Conservation (phyloP, 345 rosid species). For the Lepidium aucheri region DNA sequence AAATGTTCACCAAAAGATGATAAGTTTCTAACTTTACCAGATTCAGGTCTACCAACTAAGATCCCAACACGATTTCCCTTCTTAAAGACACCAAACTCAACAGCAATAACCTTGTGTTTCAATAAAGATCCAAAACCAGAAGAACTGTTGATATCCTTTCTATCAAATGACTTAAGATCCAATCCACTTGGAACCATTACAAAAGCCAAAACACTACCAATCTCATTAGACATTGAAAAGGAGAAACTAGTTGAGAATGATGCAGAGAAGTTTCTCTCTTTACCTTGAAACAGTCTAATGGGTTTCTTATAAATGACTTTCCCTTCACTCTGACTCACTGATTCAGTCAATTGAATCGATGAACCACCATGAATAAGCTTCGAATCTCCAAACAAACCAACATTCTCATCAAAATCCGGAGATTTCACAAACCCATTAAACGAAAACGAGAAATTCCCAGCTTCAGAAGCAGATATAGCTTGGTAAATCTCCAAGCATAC, state of each 20-base stretch:
- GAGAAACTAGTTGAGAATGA: slow-evolving; percentile 72
- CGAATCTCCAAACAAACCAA: slow-evolving; percentile 61
- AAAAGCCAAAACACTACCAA: slow-evolving; percentile 52
- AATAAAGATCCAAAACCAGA: slow-evolving; percentile 23
- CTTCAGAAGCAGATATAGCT: slow-evolving; percentile 18
- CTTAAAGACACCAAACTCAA: slow-evolving; percentile 54
- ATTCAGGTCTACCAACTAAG: slow-evolving; percentile 48
- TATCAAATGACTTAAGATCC: slow-evolving; percentile 36
- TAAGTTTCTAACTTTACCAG: slow-evolving; percentile 29
- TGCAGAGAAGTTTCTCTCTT: slow-evolving; percentile 33
- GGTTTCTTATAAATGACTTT: slow-evolving; percentile 57
- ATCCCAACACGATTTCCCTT: slow-evolving; percentile 49
- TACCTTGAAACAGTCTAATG: slow-evolving; percentile 64
- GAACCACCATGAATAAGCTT: slow-evolving; percentile 41
- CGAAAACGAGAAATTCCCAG: slow-evolving; percentile 39
- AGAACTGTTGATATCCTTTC: slow-evolving; percentile 22
- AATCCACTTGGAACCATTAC: slow-evolving; percentile 46
- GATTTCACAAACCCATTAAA: slow-evolving; percentile 46
- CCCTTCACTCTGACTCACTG: slow-evolving; percentile 42
- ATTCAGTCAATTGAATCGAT: slow-evolving; percentile 52
- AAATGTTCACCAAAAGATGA: slow-evolving; percentile 11
- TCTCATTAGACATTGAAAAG: slow-evolving; percentile 47
- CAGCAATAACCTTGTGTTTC: slow-evolving; percentile 8
- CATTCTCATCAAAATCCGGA: slow-evolving; percentile 38
- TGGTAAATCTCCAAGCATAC: slow-evolving; percentile 27